phyloP scores from a whole-genome alignment of 208 protist species.

The Trichomonas gallinae region DNA sequence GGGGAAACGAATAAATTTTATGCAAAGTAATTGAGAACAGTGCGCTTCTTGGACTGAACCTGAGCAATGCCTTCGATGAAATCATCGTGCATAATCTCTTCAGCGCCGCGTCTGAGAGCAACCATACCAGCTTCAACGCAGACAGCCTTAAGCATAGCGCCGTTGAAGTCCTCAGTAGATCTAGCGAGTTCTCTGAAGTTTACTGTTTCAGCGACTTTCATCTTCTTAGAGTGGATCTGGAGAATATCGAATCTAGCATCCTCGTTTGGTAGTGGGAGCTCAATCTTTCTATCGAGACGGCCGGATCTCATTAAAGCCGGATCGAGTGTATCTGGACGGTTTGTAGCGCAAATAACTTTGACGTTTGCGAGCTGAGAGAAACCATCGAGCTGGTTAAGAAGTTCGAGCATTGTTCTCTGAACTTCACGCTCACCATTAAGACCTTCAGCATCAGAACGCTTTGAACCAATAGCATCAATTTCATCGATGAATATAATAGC shows the following conservation, averaged over 20 bases:
- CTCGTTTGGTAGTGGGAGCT: constrained; percentile 83
- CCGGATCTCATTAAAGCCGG: constrained; percentile 97
- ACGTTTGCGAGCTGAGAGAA: constrained; percentile 85
- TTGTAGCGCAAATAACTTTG: constrained; percentile 98
- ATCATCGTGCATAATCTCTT: constrained; percentile 78
- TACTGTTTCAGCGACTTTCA: constrained; percentile 71
- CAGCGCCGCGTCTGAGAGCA: constrained; percentile 66
- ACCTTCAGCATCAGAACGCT: constrained; percentile 75
- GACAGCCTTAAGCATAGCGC: constrained; percentile 98
- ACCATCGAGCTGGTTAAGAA: constrained; percentile 99
- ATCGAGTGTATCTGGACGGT: constrained; percentile 80
- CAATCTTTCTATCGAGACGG: constrained; percentile 94
- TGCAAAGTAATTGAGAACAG: constrained; percentile 94
- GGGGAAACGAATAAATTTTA: constrained; percentile 41
- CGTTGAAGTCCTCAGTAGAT: constrained; percentile 98
- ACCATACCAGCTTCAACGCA: constrained; percentile 99
- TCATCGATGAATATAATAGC: constrained; percentile 99
- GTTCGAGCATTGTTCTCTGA: constrained; percentile 98
- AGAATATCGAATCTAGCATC: constrained; percentile 89
- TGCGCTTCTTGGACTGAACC: constrained; percentile 98
- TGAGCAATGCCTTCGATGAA: constrained; percentile 91
- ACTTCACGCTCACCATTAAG: constrained; percentile 59
- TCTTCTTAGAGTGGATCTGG: constrained; percentile 96
- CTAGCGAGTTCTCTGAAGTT: constrained; percentile 97
- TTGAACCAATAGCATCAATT: constrained; percentile 97